Evolutionary conservation across 495 filamentous ascomycete genomes (phyloP).

Genomic region (Aspergillus mulundensis): DNA sequence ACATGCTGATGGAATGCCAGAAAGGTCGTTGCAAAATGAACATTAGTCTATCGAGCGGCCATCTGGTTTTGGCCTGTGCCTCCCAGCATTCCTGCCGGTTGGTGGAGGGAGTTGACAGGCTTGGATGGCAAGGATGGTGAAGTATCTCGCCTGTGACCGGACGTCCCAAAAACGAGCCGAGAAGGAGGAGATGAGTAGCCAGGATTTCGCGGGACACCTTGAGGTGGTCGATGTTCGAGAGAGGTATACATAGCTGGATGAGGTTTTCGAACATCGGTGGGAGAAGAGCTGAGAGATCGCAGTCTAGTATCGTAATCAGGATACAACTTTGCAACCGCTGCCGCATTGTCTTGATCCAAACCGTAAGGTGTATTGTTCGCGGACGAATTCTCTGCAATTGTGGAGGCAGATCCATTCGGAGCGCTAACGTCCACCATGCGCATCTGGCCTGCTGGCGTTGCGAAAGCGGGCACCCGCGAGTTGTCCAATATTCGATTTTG

Average conservation of each 20-base stretch:
- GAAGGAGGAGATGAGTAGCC: slow-evolving; percentile 36
- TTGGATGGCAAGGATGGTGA: slow-evolving; percentile 35
- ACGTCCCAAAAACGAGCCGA: slow-evolving; percentile 35
- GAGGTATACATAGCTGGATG: slow-evolving; percentile 26
- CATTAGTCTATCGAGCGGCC: slow-evolving; percentile 28
- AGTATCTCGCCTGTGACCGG: slow-evolving; percentile 27
- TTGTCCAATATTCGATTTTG: slow-evolving; percentile 32
- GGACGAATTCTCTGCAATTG: slow-evolving; percentile 51
- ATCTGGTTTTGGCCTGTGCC: slow-evolving; percentile 34
- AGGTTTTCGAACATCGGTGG: slow-evolving; percentile 43
- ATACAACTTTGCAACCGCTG: slow-evolving; percentile 23
- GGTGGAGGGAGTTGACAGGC: slow-evolving; percentile 35
- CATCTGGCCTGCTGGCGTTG: slow-evolving; percentile 51
- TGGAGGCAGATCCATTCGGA: slow-evolving; percentile 54
- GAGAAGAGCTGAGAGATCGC: slow-evolving; percentile 42
- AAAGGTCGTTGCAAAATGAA: background rate
- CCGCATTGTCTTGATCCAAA: slow-evolving; percentile 35
- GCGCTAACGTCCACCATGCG: slow-evolving; percentile 49
- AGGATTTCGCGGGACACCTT: slow-evolving; percentile 26
- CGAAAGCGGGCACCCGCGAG: slow-evolving; percentile 34
- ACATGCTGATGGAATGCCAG: slow-evolving; percentile 1
- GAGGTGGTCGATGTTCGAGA: slow-evolving; percentile 29
- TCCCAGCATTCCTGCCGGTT: slow-evolving; percentile 27
- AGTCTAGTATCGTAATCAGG: slow-evolving; percentile 38
- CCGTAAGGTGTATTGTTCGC: slow-evolving; percentile 45